These are phyloP conservation scores for Coprinopsis cinerea DNA, from an alignment of 768 basidiomycete species.

Conservation along the genomic window DNA sequence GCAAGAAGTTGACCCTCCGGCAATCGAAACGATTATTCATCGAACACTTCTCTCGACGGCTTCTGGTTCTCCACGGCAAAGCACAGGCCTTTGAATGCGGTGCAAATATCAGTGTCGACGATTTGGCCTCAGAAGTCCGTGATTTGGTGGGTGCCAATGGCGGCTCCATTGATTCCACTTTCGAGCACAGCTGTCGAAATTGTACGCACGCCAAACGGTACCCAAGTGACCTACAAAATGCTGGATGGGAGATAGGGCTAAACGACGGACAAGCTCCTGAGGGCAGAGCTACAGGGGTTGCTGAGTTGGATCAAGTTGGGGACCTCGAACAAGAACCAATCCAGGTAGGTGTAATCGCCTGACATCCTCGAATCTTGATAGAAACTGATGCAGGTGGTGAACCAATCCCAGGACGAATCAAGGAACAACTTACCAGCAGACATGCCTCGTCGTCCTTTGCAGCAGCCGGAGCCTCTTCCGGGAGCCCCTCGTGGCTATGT, in stretches of 20 bases:
- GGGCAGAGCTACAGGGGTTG: not conserved
- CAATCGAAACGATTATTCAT: conserved; percentile 23
- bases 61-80: conserved; percentile 16
- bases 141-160: conserved; percentile 14
- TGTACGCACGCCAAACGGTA: conserved; percentile 22
- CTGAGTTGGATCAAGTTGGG: conserved; percentile 4
- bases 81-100: conserved; percentile 11
- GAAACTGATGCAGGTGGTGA: too few species aligned
- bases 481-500: conserved; percentile 16
- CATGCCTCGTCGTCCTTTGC: not conserved
- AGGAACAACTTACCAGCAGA: not conserved
- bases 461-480: not conserved
- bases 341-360: too few species aligned
- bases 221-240: conserved; percentile 11
- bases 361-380: too few species aligned
- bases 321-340: too few species aligned
- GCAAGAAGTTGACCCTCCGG: conserved; percentile 13
- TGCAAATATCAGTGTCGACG: conserved; percentile 13
- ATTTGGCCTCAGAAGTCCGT: conserved; percentile 11
- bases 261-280: too few species aligned
- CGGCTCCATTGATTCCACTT: conserved; percentile 11
- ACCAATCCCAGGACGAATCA: too few species aligned
- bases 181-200: conserved; percentile 13
- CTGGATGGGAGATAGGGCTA: conserved; percentile 5
- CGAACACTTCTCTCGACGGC: conserved; percentile 20